Percentiles rank a stretch among this genome's conserved stretches.
phyloP scores from a whole-genome alignment of 495 filamentous ascomycete genomes.

The Aspergillus taichungensis region DNA sequence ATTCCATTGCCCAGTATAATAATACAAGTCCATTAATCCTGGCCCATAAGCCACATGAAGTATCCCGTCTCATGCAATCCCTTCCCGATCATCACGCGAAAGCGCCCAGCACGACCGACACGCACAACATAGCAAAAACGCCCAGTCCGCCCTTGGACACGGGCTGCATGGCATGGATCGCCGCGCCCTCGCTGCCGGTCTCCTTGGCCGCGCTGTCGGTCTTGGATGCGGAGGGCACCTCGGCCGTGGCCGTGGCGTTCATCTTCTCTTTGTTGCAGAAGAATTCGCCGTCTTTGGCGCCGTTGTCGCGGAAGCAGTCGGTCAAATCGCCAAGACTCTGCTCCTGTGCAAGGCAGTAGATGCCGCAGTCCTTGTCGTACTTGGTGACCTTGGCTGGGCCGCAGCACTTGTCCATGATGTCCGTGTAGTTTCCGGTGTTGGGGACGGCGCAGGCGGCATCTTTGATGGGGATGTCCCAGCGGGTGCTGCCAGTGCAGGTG shows the following conservation, averaged over 20 bases:
- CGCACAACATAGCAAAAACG: conserved; percentile 29
- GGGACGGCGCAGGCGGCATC: conserved; percentile 37
- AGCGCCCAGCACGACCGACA: conserved; percentile 24
- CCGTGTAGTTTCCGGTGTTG: conserved; percentile 27
- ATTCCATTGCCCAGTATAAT: no score
- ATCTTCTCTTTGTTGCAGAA: conserved; percentile 29
- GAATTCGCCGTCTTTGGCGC: conserved; percentile 19
- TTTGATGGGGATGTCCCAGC: conserved; percentile 32
- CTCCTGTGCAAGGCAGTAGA: conserved; percentile 42
- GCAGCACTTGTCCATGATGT: conserved; percentile 39
- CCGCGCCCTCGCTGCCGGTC: conserved; percentile 9
- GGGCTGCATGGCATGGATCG: conserved; percentile 4
- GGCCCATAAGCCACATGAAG: no score
- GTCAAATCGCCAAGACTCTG: conserved; percentile 29
- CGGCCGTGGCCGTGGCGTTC: conserved; percentile 35
- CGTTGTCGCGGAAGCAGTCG: conserved; percentile 26
- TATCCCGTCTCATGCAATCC: no score
- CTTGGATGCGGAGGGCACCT: conserved; percentile 12
- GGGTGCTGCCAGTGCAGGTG: conserved; percentile 19
- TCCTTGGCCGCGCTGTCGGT: conserved; percentile 13
- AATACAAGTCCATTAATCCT: no score
- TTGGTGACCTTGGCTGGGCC: conserved; percentile 26
- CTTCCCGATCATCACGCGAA: conserved; percentile 8
- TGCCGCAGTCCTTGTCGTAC: conserved; percentile 38
- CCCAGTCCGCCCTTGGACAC: conserved; percentile 29